Conservation (phyloP, 192 early-diverging fungal genomes). For the Gryganskiella cystojenkinii region DNA sequence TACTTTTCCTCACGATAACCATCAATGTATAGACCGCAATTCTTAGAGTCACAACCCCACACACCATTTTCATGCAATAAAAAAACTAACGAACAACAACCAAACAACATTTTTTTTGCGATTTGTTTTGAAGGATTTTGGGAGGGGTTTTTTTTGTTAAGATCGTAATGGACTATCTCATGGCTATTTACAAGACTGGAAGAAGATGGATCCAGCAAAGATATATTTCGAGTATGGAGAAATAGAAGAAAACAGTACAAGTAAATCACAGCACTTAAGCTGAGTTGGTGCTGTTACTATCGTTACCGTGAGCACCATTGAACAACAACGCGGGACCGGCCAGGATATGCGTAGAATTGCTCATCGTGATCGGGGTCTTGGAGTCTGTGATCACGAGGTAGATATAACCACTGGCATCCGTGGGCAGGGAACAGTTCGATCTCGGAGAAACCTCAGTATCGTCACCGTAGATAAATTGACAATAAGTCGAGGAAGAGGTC, state of each 20-base stretch:
- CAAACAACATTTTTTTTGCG: too few relatives aligned
- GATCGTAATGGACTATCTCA: too few relatives aligned
- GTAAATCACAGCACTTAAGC: too few relatives aligned
- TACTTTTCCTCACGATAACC: background rate
- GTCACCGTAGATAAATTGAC: constrained; percentile 35
- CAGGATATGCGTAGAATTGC: constrained; percentile 10
- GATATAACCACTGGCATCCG: constrained; percentile 13
- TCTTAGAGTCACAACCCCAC: too few relatives aligned
- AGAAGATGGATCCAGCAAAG: background rate
- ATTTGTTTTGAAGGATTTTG: too few relatives aligned
- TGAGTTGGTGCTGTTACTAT: background rate
- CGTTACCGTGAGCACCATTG: constrained; percentile 5
- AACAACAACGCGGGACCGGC: constrained; percentile 38
- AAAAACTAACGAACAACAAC: too few relatives aligned
- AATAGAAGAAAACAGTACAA: too few relatives aligned
- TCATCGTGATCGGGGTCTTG: constrained; percentile 5
- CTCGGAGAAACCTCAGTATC: constrained; percentile 3
- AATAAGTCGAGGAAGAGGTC: constrained; percentile 24
- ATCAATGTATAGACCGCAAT: too few relatives aligned
- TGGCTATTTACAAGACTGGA: too few relatives aligned
- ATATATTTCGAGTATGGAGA: too few relatives aligned
- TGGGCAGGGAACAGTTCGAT: constrained; percentile 14
- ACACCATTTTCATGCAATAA: too few relatives aligned
- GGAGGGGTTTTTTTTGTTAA: too few relatives aligned
- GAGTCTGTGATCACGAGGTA: constrained; percentile 20